Base-by-base conservation (phyloP, 106 monocot genomes). In the Narthecium ossifragum region DNA sequence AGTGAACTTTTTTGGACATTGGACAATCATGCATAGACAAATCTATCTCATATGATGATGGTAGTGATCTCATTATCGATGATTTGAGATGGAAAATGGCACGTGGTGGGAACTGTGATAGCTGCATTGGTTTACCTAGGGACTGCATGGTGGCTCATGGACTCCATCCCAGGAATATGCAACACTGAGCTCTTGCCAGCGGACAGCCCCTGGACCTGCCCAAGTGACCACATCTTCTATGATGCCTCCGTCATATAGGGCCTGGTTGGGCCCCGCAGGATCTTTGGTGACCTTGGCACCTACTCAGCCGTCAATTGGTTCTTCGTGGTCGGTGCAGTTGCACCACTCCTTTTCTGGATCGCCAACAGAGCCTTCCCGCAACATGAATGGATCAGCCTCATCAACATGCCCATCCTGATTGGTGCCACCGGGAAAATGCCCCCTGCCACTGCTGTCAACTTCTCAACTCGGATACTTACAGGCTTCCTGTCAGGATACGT, bases 401-500 rank as follows among this genome's bases (percentile, higher is more conserved):
- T 70, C 29, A 61, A 51, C 38, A 32, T 71, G 45, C 70, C 62
- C 0, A 29, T 71, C 18, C 4, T 62, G 33, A 43, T 71, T 5
- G 41, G 70, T 11, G 53, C 46, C 0, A 40, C 41, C 1, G 45
- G 31, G 8, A 23, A 20, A 4, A 63, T 63, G 62, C 70, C 70
- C 11, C 62, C 70, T 9, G 62, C 62, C 6, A 63, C 25, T 2
- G 14, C 62, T 0, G 70, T 56, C 2, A 71, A 62, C 62, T 63
- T 33, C 63, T 33, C 21, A 3, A 55, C 62, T 6, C 63, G 70
- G 70, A 34, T 62, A 17, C 14, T 63, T 14, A 12, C 23, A 12
- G 70, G 61, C 18, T 61, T 70, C 28, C 3, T 70, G 3, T 70
- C 85, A 11, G 88, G 93, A 0, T 94, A 61, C 66, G 85, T 89